A percentile compares a stretch with the other conserved stretches of the same genome.
These are phyloP conservation scores for Plenodomus tracheiphilus DNA, from an alignment of 2,329 filamentous ascomycete species.

Conservation along the genomic window DNA sequence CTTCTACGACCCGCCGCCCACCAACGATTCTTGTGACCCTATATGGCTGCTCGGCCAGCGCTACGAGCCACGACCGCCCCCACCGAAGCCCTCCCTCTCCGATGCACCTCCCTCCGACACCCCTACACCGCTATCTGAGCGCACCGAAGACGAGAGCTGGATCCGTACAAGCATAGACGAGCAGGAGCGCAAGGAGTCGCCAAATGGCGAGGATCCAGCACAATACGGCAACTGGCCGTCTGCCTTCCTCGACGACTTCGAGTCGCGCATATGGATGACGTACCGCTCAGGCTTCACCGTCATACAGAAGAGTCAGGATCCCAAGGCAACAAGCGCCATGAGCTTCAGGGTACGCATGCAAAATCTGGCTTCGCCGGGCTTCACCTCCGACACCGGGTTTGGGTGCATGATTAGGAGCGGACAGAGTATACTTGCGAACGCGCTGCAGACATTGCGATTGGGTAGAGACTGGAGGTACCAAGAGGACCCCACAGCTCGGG, in stretches of 20 bases:
- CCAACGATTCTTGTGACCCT: slow-evolving; percentile 71
- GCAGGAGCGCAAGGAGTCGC: slow-evolving; percentile 64
- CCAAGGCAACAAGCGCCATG: slow-evolving; percentile 70
- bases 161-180: slow-evolving; percentile 71
- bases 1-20: slow-evolving; percentile 88
- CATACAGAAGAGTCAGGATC: slow-evolving; percentile 78
- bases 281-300: slow-evolving; percentile 85
- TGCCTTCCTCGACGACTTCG: slow-evolving; percentile 87
- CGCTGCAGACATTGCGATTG: slow-evolving; percentile 70
- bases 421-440: slow-evolving; percentile 88
- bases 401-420: slow-evolving; percentile 98
- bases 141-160: slow-evolving; percentile 53
- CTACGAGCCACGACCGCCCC: slow-evolving; percentile 51
- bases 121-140: slow-evolving; percentile 26
- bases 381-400: slow-evolving; percentile 94
- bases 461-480: slow-evolving; percentile 86
- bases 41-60: slow-evolving; percentile 80
- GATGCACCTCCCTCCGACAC: slow-evolving; percentile 23
- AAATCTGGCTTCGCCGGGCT: slow-evolving; percentile 79
- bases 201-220: slow-evolving; percentile 39
- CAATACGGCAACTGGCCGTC: slow-evolving; percentile 72
- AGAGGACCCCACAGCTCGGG: slow-evolving; percentile 49
- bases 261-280: slow-evolving; percentile 93
- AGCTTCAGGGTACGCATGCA: slow-evolving; percentile 84
- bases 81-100: slow-evolving; percentile 24